phyloP scores from a whole-genome alignment of 495 filamentous ascomycete genomes.

The Lichenothelia convexa region DNA sequence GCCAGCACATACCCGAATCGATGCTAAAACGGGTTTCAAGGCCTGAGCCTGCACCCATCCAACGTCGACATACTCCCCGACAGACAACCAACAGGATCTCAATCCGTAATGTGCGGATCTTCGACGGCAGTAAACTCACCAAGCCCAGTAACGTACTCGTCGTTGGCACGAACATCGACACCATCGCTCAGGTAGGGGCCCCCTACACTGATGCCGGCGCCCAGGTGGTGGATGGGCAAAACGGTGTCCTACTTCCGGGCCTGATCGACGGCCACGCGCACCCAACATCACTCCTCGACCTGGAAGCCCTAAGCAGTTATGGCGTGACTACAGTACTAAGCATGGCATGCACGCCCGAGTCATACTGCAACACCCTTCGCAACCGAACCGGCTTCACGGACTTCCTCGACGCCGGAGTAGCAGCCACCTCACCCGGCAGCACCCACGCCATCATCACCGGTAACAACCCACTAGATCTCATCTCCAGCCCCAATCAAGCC shows the following conservation, averaged over 20 bases:
- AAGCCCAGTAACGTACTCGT: slow-evolving; percentile 2
- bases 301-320: slow-evolving; percentile 17
- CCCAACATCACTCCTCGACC: slow-evolving; percentile 6
- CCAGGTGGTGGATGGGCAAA: slow-evolving; percentile 13
- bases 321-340: slow-evolving; percentile 22
- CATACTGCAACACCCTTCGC: slow-evolving; percentile 12
- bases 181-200: not conserved
- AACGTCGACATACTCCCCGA: no score
- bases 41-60: no score
- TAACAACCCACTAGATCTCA: not conserved
- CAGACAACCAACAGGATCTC: slow-evolving; percentile 2
- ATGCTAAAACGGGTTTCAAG: no score
- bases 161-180: not conserved
- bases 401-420: slow-evolving; percentile 13
- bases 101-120: slow-evolving; percentile 5
- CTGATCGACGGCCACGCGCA: slow-evolving; percentile 23
- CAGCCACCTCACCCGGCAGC: slow-evolving; percentile 9
- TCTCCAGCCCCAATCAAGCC: slow-evolving; percentile 3
- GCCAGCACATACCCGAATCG: no score
- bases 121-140: slow-evolving; percentile 2
- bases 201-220: no score
- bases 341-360: slow-evolving; percentile 19
- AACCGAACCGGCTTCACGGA: slow-evolving; percentile 14
- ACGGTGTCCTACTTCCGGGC: slow-evolving; percentile 19
- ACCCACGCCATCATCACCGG: slow-evolving; percentile 1